Conservation (phyloP, 2,329 filamentous ascomycete genomes). For the Hymenoscyphus fructigenus region DNA sequence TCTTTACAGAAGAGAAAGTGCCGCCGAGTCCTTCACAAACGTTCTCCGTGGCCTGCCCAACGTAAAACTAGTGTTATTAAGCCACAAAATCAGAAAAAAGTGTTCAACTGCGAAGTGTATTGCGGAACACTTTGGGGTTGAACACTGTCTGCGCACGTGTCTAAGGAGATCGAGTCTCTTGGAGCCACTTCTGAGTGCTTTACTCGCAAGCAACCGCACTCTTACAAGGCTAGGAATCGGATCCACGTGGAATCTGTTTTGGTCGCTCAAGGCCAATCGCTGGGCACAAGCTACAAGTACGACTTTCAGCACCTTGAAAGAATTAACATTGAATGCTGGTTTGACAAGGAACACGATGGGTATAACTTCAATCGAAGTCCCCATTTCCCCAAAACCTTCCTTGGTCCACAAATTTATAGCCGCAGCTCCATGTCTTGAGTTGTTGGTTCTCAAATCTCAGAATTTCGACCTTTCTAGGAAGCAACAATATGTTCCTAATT, state of each 20-base stretch:
- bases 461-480: not conserved
- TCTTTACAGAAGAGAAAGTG: not conserved
- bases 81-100: not conserved
- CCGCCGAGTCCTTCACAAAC: not conserved
- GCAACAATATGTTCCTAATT: not conserved
- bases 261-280: not conserved
- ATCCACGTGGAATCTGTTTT: not conserved
- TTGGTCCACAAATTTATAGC: not conserved
- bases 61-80: not conserved
- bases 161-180: not conserved
- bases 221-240: not conserved
- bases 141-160: not conserved
- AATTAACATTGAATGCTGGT: not conserved
- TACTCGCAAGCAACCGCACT: not conserved
- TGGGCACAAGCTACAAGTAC: not conserved
- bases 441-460: not conserved
- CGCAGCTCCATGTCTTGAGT: not conserved
- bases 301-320: not conserved
- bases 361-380: not conserved
- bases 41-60: not conserved
- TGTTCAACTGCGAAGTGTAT: not conserved
- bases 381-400: not conserved
- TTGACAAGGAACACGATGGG: not conserved
- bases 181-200: not conserved
- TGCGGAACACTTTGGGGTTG: not conserved